Evolutionary conservation across 2,329 filamentous ascomycete species (phyloP).

Genomic region (Penicillium sclerotiorum): DNA sequence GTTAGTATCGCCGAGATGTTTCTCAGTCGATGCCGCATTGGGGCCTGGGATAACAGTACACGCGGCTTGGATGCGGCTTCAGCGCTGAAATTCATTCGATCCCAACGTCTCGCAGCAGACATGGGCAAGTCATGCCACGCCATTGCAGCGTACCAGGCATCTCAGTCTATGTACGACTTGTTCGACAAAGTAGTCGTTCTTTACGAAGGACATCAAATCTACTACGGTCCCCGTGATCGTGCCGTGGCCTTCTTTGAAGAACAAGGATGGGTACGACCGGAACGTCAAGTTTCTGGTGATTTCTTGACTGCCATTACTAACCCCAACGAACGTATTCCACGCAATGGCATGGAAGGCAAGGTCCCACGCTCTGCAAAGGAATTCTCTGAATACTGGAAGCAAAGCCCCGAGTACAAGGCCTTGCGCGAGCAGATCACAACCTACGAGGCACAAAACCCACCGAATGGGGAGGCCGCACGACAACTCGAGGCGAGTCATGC

Average conservation of each 20-base stretch:
- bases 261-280: constrained; percentile 68
- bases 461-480: constrained; percentile 29
- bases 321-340: constrained; percentile 57
- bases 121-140: constrained; percentile 49
- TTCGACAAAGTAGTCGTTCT: constrained; percentile 73
- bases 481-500: constrained; percentile 39
- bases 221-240: constrained; percentile 62
- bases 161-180: constrained; percentile 46
- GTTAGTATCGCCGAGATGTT: constrained; percentile 50
- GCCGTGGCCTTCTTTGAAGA: constrained; percentile 68
- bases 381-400: constrained; percentile 61
- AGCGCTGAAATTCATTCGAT: constrained; percentile 56
- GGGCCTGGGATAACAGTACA: constrained; percentile 47
- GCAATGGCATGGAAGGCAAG: constrained; percentile 60
- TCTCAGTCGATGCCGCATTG: constrained; percentile 29
- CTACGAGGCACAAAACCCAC: constrained; percentile 41
- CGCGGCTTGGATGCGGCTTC: constrained; percentile 54
- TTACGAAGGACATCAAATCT: constrained; percentile 74
- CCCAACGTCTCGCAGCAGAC: constrained; percentile 51
- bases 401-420: constrained; percentile 50
- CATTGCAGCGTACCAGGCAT: constrained; percentile 56
- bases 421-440: constrained; percentile 44
- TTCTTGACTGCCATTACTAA: constrained; percentile 58
- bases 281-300: constrained; percentile 67
- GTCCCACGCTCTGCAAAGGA: constrained; percentile 70